These are phyloP conservation scores for Alternaria alternata DNA, from an alignment of 2,329 filamentous ascomycete species.

Conservation along the genomic window DNA sequence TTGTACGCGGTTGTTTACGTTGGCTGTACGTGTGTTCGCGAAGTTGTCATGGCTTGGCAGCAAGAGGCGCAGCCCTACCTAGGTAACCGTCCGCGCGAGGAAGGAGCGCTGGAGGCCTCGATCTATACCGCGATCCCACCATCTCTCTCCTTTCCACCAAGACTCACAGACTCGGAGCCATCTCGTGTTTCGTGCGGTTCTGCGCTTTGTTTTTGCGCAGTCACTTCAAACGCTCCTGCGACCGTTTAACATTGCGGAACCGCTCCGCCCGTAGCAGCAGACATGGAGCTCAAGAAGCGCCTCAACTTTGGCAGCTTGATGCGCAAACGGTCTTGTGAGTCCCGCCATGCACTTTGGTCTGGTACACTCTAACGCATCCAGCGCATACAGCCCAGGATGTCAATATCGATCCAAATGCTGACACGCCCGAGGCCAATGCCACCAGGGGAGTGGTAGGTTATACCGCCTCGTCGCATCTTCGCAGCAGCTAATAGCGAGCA, in stretches of 20 bases:
- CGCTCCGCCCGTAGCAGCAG: constrained; percentile 14
- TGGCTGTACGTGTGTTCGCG: constrained; percentile 9
- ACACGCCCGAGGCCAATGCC: constrained; percentile 73
- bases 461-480: constrained; percentile 20
- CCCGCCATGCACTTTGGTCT: background rate
- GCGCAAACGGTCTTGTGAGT: constrained; percentile 42
- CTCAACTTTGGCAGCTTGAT: constrained; percentile 48
- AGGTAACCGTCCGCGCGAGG: constrained; percentile 8
- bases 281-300: constrained; percentile 52
- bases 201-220: constrained; percentile 1
- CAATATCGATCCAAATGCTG: constrained; percentile 49
- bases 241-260: constrained; percentile 1
- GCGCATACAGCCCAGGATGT: constrained; percentile 38
- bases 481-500: constrained; percentile 48
- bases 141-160: background rate
- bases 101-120: constrained; percentile 12
- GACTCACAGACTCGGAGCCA: background rate
- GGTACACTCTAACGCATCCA: constrained; percentile 22
- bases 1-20: constrained; percentile 39
- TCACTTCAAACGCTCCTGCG: background rate
- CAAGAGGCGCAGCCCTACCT: constrained; percentile 28
- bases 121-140: constrained; percentile 1
- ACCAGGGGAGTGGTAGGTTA: constrained; percentile 70
- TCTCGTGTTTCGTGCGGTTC: background rate
- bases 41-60: constrained; percentile 28